Evolutionary conservation across 179 eudicot genomes (phyloP).

Genomic region (Monotropa hypopitys): DNA sequence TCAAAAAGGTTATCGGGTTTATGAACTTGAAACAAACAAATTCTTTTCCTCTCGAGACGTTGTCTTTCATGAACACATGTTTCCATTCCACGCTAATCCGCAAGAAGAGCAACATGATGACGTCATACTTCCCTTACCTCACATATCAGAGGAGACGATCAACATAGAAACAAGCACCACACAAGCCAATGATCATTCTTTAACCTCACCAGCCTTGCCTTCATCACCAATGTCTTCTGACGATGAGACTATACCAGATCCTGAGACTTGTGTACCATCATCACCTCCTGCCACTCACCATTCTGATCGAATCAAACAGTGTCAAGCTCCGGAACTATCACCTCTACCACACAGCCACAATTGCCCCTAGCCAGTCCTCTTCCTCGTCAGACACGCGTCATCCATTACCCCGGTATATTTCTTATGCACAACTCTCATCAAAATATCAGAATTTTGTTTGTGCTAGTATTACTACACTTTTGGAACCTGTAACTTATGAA

Average conservation of each 20-base stretch:
- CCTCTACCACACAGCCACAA: neutral
- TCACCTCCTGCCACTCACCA: no score
- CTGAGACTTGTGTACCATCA: no score
- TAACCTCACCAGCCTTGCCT: no score
- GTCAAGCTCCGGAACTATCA: neutral
- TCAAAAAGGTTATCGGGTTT: constrained; percentile 6
- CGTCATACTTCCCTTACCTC: neutral
- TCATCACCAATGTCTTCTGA: no score
- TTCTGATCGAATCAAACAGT: no score
- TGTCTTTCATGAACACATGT: constrained; percentile 4
- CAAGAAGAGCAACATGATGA: no score
- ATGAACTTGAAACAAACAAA: neutral
- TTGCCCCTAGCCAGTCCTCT: neutral
- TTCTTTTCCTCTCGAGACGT: constrained; percentile 8
- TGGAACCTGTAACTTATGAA: neutral
- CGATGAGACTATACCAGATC: no score
- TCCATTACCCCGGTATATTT: neutral
- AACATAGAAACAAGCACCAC: no score
- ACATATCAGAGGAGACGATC: no score
- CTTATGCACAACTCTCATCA: neutral
- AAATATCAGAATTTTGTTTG: neutral
- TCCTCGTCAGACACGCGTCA: neutral
- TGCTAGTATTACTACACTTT: neutral
- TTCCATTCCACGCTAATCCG: constrained; percentile 4
- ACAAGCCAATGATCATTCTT: no score